Base-by-base conservation (phyloP, 2,329 filamentous ascomycete genomes). In the Aspergillus arachidicola region DNA sequence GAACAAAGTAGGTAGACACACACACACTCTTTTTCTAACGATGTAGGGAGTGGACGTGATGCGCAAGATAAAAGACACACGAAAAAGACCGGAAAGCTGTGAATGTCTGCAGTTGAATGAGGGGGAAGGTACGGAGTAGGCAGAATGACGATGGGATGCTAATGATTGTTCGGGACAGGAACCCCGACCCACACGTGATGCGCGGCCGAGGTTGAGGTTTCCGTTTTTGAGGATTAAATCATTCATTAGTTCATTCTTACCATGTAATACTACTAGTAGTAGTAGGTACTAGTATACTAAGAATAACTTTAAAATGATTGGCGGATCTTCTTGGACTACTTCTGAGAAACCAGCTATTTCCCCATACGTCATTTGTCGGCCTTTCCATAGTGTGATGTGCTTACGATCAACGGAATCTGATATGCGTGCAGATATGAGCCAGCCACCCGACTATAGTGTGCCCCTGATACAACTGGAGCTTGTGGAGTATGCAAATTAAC, bases 181-280 rank as follows among this genome's bases (percentile, higher is more conserved):
- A 59, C 56, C 53, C 21, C 59, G 46, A 48, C 12, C 56, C 54
- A 46, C 60, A 62, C 60, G 60, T 62, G 60, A 62, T 62, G 46
- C 21, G 34, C 56, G 55, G 30, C 59, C 59, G 59, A 61, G 59
- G 54, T 45, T 50, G 54, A 43, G 32, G 32, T 23, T 51, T 51
- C 59, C 53, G 32, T 36, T 12, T 36, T 34, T n/a, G 34, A 16
- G 32, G 26, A 28, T 28, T 28, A 6, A 34, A 16, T 38, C 34
- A 38, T 12, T 34, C 30, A 32, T 53, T 19, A n/a, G 19, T 53
- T 54, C 51, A 38, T 36, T 36, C 51, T 36, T 36, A 14, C 28
- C 12, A 11, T 6, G 28, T 7, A n/a, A 5, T n/a, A 51, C 14
- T 26, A 46, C 23, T 46, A 26, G n/a, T 21, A 23, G 23, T 21